phyloP scores from a whole-genome alignment of 1,284 basidiomycete genomes.

The Sutorius eximius region DNA sequence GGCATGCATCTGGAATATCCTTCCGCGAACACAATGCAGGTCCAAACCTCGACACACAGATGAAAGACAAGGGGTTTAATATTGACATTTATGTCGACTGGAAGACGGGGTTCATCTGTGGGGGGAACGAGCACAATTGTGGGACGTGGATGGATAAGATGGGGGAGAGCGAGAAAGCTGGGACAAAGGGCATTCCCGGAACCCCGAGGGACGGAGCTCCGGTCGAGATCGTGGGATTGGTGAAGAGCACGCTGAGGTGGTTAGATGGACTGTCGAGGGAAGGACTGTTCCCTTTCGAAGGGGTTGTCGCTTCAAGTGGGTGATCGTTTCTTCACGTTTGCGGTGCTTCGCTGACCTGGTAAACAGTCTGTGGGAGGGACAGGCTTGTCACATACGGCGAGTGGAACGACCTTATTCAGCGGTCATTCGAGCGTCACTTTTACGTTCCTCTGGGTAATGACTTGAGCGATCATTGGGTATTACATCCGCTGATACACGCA shows the following conservation, averaged over 20 bases:
- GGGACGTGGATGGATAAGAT: constrained; percentile 99
- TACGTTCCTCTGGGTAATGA: constrained; percentile 79
- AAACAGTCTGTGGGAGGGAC: constrained; percentile 69
- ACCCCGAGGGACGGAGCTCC: constrained; percentile 96
- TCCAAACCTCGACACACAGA: constrained; percentile 93
- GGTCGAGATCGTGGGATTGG: constrained; percentile 90
- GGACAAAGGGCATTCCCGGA: constrained; percentile 92
- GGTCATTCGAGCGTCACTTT: constrained; percentile 87
- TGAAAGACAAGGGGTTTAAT: constrained; percentile 91
- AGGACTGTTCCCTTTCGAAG: constrained; percentile 87
- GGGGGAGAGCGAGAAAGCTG: constrained; percentile 88
- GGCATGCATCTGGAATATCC: constrained; percentile 89
- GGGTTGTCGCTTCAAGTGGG: constrained; percentile 80
- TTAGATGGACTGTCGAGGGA: constrained; percentile 63
- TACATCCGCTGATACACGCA: constrained; percentile 5
- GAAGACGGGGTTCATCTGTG: constrained; percentile 87
- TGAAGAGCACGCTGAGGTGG: constrained; percentile 94
- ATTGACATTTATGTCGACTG: constrained; percentile 94
- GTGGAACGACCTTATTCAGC: constrained; percentile 85
- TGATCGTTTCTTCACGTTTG: constrained; percentile 18
- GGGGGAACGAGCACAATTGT: constrained; percentile 84
- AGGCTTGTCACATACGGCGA: constrained; percentile 84
- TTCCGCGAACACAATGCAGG: constrained; percentile 98
- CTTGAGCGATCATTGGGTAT: neutral
- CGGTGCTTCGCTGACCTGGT: constrained; percentile 7